Evolutionary conservation across 306 rosid genomes (phyloP).

Genomic region (Gastrolobium bilobum): DNA sequence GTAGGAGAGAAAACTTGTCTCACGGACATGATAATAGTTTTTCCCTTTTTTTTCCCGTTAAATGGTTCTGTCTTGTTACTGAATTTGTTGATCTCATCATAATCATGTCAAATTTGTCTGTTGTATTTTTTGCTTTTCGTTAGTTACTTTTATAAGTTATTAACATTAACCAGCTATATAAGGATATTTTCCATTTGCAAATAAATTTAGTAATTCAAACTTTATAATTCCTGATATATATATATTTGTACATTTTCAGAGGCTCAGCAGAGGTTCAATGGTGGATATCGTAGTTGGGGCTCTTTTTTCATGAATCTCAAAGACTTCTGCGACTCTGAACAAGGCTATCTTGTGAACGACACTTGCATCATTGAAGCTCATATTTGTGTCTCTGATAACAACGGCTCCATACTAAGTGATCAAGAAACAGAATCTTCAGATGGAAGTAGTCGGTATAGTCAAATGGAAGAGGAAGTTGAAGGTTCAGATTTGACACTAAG

Average conservation of each 20-base stretch:
- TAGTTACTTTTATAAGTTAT: conserved; percentile 9
- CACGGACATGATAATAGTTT: too few species aligned
- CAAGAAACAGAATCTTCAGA: conserved; percentile 39
- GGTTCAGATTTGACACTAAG: conserved; percentile 45
- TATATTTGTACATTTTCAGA: conserved; percentile 51
- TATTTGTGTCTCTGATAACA: conserved; percentile 54
- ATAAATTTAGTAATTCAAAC: not conserved
- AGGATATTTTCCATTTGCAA: too few species aligned
- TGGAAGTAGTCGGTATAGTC: conserved; percentile 26
- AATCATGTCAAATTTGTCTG: not conserved
- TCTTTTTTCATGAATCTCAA: conserved; percentile 71
- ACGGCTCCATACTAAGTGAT: not conserved
- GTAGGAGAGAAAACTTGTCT: too few species aligned
- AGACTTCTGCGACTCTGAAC: conserved; percentile 71
- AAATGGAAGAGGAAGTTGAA: conserved; percentile 27
- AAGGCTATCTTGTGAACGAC: conserved; percentile 79
- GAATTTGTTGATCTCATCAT: too few species aligned
- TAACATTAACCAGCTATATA: not conserved
- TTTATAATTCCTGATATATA: not conserved
- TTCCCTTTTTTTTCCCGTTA: not conserved
- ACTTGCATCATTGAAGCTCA: conserved; percentile 81
- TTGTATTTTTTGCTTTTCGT: not conserved
- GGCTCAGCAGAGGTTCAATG: conserved; percentile 84
- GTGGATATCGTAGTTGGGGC: conserved; percentile 91
- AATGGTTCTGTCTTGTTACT: not conserved